Base-by-base conservation (phyloP, 768 basidiomycete species). In the Psilocybe subaeruginosa region DNA sequence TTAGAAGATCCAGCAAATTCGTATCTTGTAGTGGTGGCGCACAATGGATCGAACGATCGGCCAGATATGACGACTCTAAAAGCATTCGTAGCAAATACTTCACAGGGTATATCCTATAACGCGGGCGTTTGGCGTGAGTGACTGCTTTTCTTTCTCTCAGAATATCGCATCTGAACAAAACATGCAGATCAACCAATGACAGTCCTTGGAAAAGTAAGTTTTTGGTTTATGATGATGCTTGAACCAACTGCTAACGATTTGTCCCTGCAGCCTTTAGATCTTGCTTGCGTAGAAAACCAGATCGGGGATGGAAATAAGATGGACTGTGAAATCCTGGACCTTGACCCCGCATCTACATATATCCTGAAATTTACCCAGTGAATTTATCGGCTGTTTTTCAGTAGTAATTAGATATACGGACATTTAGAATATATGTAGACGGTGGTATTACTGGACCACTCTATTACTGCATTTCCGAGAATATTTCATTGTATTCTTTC, bases 201-300 rank as follows among this genome's bases (percentile, higher is more conserved):
- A 23, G 89, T 91, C 3, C 72, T 95, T 56, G 83, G 85, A 66
- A 85, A 85, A 79, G 92, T 90, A 66, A 48, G 80, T 73, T 2
- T 5, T 7, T 49, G 56, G 37, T 35, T 17, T 17, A 30, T 33
- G 31, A 58, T 59, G 37, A 8, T 56, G 9, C 50, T 55, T 55
- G n/a, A 54, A 58, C 48, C 43, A 30, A 56, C 53, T 39, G 16
- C 16, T 74, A 35, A 74, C 60, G 12, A 19, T 37, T 62, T 59
- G 62, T 61, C 33, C 33, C 17, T 39, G 5, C 69, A 93, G 90
- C 72, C 79, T 9, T 82, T 94, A 75, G 92, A 94, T 67, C 84
- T 95, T 65, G 82, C 92, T 8, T 99, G 97, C 69, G 85, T 99
- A 8, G 97, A 98, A 75, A 93, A 95, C 23, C 96, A 99, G 73